Evolutionary conservation across 257 asterid genomes (phyloP).

Genomic region (Solanum boliviense): DNA sequence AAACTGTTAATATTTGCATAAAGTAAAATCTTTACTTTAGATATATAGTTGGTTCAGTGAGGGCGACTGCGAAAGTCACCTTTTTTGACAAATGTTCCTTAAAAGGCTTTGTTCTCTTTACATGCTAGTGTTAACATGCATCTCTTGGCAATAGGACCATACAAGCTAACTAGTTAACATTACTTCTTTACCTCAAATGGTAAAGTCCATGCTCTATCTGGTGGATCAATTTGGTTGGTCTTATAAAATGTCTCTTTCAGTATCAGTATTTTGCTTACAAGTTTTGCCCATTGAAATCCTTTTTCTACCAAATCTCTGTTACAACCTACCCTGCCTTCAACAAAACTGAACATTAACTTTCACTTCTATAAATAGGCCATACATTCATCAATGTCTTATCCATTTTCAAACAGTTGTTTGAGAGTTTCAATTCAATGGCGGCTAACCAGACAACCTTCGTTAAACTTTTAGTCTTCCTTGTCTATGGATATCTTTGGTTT

Average conservation of each 20-base stretch:
- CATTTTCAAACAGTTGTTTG: not conserved
- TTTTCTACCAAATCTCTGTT: conserved; percentile 6
- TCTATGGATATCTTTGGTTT: not conserved
- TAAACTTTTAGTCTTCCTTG: not conserved
- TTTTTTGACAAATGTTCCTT: not conserved
- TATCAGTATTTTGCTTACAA: conserved; percentile 19
- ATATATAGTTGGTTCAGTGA: not conserved
- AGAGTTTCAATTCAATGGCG: not conserved
- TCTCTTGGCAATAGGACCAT: not conserved
- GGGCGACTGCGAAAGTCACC: fast-evolving
- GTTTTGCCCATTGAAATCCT: not conserved
- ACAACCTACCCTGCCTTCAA: conserved; percentile 5
- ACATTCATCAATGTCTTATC: not conserved
- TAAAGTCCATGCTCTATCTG: not conserved
- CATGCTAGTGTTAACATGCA: not conserved
- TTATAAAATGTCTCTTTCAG: conserved; percentile 10
- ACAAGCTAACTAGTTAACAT: not conserved
- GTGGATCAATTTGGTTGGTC: not conserved
- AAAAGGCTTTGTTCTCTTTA: not conserved
- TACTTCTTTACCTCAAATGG: not conserved
- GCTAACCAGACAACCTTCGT: not conserved
- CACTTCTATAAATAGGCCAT: not conserved
- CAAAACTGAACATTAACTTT: conserved; percentile 6
- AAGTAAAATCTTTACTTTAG: not conserved
- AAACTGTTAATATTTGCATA: not conserved